phyloP scores from a whole-genome alignment of 2,329 filamentous ascomycete genomes.

The Ilyonectria destructans region DNA sequence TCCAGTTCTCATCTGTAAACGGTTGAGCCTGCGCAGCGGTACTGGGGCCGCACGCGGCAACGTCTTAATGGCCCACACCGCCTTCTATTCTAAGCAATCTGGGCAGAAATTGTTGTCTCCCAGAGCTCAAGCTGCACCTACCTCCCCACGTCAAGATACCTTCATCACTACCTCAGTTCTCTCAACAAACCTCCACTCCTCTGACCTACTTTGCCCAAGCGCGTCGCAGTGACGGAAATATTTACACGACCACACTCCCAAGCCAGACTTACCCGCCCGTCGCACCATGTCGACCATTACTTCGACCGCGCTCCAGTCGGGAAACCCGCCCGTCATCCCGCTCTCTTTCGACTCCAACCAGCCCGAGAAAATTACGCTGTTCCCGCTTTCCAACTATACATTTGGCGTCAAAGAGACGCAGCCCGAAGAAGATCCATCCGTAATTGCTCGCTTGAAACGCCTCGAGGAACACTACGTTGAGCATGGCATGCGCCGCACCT shows the following conservation, averaged over 20 bases:
- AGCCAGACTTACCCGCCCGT: background rate
- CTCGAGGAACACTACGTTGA: slow-evolving; percentile 95
- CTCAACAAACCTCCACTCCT: background rate
- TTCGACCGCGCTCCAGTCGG: slow-evolving; percentile 82
- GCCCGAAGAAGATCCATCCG: slow-evolving; percentile 96
- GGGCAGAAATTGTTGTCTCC: slow-evolving; percentile 30
- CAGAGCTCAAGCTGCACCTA: slow-evolving; percentile 16
- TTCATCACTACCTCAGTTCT: slow-evolving; percentile 8
- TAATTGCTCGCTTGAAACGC: slow-evolving; percentile 91
- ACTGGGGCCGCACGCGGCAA: background rate
- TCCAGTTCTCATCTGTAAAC: background rate
- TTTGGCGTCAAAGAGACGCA: slow-evolving; percentile 99
- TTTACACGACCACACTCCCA: background rate
- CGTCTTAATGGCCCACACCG: slow-evolving; percentile 28
- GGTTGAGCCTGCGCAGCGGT: background rate
- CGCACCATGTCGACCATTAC: slow-evolving; percentile 86
- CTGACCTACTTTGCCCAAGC: background rate
- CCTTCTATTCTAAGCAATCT: slow-evolving; percentile 31
- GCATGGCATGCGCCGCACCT: slow-evolving; percentile 97
- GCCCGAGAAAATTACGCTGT: slow-evolving; percentile 90
- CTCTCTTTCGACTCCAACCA: slow-evolving; percentile 91
- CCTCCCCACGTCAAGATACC: slow-evolving; percentile 11
- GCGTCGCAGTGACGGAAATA: background rate
- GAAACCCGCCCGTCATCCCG: slow-evolving; percentile 83
- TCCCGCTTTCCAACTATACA: slow-evolving; percentile 97